Evolutionary conservation across 257 asterid species (phyloP), one percentile per base, ranked within the genome.

Genomic region (Leonotis leonurus): DNA sequence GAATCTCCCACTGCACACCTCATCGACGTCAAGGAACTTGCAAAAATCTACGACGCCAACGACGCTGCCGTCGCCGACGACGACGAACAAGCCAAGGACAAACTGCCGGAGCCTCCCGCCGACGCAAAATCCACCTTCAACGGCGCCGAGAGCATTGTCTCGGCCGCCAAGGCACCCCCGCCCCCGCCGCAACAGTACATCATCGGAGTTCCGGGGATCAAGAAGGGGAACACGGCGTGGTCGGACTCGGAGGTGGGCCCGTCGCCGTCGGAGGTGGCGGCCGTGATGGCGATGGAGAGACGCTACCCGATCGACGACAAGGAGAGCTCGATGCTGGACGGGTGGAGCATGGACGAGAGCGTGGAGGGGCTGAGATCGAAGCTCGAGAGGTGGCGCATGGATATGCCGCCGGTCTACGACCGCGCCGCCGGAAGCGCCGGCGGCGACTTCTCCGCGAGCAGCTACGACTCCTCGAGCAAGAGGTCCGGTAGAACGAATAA

Each of bases 321-420:
- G 0, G 72, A 78, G 56, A 83, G 95, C 83, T 90, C 98, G 0
- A 81, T 90, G 1, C 36, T 90, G 73, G 95, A 86, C 27, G 98
- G 98, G 10, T 90, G 98, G 98, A 85, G 96, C 74, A 37, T 88
- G 78, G 91, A 90, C 24, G 96, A 90, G 36, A 88, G 98, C 36
- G 86, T 79, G 0, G 98, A 90, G 45, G 96, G 95, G 79, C 88
- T 88, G 25, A 67, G 78, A 20, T 90, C 98, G 5, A 90, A 85
- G 74, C 91, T 90, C 1, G 96, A 88, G 70, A 70, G 98, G 75
- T 90, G 96, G 95, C 65, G 95, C 18, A 90, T 75, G 64, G 95
- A 88, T 67, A 57, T 91, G 17, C 96, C 98, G 1, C 94, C 95
- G 1, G 11, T 87, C 22, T 83, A 88, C 48, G 94, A 88, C n/a